Evolutionary conservation across 1,284 basidiomycete genomes (phyloP), one percentile per base, ranked within the genome.

Genomic region (Rhodotorula sp.): DNA sequence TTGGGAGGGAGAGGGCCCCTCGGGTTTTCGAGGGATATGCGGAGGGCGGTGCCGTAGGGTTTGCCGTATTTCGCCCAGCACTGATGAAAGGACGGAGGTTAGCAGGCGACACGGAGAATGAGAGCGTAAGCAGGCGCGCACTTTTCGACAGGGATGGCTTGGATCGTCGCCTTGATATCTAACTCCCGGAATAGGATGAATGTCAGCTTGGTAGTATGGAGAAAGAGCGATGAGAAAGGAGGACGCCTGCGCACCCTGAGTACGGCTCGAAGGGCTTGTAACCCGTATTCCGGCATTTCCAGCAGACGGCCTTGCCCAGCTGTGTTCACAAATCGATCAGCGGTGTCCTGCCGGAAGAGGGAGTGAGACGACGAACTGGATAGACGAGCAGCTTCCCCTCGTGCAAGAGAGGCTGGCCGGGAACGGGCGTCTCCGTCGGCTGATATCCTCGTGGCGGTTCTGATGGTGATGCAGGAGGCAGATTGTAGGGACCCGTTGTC

Each of bases 351-450:
- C 22, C 4, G 40, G 34, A 15, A 0, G 28, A 44, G 7, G 50
- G 16, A 22, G 30, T 10, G 18, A 26, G 37, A 20, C 22, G 37
- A 47, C 64, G 53, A 3, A 60, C 54, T 2, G 75, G 65, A 48
- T 73, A 77, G 40, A 77, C 70, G 22, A 77, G 63, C 31, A 77
- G 31, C 34, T 56, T 62, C 1, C 71, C 74, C 26, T 67, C 52
- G 34, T 72, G 53, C 15, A 76, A 59, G 18, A 72, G 57, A 2
- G 76, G 74, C 30, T 77, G 76, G 0, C 76, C 76, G 0, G 70
- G 69, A 22, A 63, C 71, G 0, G 76, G 70, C 37, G 28, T 26
- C 11, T 63, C 65, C 3, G 72, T 71, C 22, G 76, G 76, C 13
- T 40, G 47, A 67, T 75, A 77, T 1, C 44, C 26, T 13, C n/a